phyloP scores from a whole-genome alignment of 495 filamentous ascomycete genomes.

The Glonium stellatum region DNA sequence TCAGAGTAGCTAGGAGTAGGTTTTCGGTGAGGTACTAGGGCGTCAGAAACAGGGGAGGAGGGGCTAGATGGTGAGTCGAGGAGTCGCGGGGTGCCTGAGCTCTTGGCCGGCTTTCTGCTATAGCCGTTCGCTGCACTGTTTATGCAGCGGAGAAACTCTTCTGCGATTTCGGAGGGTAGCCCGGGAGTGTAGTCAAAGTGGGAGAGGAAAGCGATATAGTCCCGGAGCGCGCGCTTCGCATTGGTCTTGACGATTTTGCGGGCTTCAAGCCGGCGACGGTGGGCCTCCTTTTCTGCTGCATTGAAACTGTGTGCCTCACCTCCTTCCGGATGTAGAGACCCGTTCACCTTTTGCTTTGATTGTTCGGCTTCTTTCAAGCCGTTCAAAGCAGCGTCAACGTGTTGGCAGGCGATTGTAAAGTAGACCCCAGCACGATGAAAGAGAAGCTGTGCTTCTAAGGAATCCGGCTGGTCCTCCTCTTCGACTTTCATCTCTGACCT shows the following conservation, averaged over 20 bases:
- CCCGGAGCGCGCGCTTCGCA: conserved; percentile 65
- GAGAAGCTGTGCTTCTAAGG: conserved; percentile 63
- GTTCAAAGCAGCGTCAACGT: conserved; percentile 51
- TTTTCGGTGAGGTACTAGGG: conserved; percentile 32
- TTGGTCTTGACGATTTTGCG: conserved; percentile 59
- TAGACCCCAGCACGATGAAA: conserved; percentile 74
- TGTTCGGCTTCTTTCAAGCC: conserved; percentile 33
- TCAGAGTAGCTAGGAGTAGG: conserved; percentile 22
- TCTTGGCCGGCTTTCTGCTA: conserved; percentile 23
- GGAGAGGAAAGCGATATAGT: conserved; percentile 61
- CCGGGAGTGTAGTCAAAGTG: conserved; percentile 72
- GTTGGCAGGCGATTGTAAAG: conserved; percentile 59
- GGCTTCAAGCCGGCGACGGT: conserved; percentile 47
- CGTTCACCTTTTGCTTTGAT: conserved; percentile 20
- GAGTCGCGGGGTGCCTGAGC: conserved; percentile 15
- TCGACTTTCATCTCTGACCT: conserved; percentile 48
- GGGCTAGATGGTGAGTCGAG: conserved; percentile 12
- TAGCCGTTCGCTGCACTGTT: conserved; percentile 45
- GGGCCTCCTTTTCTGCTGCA: conserved; percentile 31
- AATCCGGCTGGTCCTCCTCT: conserved; percentile 65
- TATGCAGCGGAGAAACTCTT: conserved; percentile 61
- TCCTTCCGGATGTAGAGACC: conserved; percentile 20
- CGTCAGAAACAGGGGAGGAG: conserved; percentile 22
- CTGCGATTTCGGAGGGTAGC: conserved; percentile 52
- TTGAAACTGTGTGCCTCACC: conserved; percentile 25